These are phyloP conservation scores for Jamesozyma jinghongensis DNA, from an alignment of 805 yeast genomes.

Conservation along the genomic window DNA sequence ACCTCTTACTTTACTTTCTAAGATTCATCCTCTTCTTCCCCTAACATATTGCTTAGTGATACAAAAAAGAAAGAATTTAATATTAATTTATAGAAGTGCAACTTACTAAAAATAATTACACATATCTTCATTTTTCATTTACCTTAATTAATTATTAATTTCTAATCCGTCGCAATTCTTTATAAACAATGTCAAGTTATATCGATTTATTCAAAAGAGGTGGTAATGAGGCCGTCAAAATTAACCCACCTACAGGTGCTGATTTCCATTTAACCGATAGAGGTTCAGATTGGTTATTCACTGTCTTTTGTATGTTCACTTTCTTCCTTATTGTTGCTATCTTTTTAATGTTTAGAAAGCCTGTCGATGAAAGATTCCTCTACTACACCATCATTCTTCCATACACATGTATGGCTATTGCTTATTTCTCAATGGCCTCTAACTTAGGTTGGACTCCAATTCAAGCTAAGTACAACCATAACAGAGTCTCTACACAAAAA, in stretches of 20 bases:
- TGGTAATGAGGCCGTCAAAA: slow-evolving; percentile 35
- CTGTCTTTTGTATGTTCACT: slow-evolving; percentile 44
- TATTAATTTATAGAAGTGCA: no score
- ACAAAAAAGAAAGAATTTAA: no score
- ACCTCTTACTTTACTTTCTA: no score
- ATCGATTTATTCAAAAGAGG: slow-evolving; percentile 16
- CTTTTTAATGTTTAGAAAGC: slow-evolving; percentile 22
- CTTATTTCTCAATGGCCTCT: slow-evolving; percentile 52
- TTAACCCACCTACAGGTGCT: slow-evolving; percentile 38
- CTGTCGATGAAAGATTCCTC: slow-evolving; percentile 31
- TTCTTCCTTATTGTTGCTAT: slow-evolving; percentile 28
- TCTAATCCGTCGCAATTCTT: no score
- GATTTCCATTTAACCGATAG: slow-evolving; percentile 49
- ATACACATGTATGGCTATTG: slow-evolving; percentile 36
- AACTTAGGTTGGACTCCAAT: slow-evolving; percentile 48
- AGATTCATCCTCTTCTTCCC: no score
- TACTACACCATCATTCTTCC: slow-evolving; percentile 36
- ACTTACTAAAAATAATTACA: no score
- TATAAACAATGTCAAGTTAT: slow-evolving; percentile 1
- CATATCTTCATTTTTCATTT: no score
- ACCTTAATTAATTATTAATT: no score
- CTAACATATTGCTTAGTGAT: no score
- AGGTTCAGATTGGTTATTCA: slow-evolving; percentile 66
- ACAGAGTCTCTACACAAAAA: slow-evolving; percentile 25
- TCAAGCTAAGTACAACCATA: slow-evolving; percentile 43